Conservation (phyloP, 1,284 basidiomycete species). For the Binderoboletus segoi region DNA sequence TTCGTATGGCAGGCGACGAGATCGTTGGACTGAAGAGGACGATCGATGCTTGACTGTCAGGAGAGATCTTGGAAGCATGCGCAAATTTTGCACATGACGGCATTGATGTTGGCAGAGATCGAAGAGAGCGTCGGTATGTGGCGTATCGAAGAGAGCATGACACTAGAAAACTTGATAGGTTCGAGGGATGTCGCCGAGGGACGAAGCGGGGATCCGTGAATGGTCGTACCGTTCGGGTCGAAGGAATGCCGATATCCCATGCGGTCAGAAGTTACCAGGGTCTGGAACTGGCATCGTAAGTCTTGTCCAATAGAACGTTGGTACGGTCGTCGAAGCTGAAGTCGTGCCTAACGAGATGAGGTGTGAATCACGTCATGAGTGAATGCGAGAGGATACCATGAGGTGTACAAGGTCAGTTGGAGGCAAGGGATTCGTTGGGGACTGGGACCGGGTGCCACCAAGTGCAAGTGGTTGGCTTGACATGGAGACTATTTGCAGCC, state of each 20-base stretch:
- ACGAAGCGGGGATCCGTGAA: neutral
- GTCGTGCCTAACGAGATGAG: no score
- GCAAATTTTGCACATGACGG: neutral
- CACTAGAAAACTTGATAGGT: neutral
- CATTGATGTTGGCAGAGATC: neutral
- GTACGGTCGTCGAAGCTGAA: no score
- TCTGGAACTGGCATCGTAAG: neutral
- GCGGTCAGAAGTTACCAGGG: neutral
- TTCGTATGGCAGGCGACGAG: neutral
- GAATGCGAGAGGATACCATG: no score
- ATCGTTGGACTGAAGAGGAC: neutral
- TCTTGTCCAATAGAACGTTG: no score
- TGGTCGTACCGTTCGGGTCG: neutral
- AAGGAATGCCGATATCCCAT: no score
- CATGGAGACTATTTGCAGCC: no score
- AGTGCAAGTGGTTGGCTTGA: no score
- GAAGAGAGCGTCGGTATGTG: neutral
- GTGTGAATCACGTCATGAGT: no score
- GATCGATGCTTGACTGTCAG: neutral
- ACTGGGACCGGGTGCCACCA: no score
- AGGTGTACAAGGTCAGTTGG: no score
- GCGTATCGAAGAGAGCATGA: neutral
- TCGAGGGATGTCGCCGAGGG: neutral
- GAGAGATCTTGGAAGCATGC: neutral
- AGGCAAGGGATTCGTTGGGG: no score